phyloP scores from a whole-genome alignment of 257 asterid species.

The Parsonsia alboflavescens region DNA sequence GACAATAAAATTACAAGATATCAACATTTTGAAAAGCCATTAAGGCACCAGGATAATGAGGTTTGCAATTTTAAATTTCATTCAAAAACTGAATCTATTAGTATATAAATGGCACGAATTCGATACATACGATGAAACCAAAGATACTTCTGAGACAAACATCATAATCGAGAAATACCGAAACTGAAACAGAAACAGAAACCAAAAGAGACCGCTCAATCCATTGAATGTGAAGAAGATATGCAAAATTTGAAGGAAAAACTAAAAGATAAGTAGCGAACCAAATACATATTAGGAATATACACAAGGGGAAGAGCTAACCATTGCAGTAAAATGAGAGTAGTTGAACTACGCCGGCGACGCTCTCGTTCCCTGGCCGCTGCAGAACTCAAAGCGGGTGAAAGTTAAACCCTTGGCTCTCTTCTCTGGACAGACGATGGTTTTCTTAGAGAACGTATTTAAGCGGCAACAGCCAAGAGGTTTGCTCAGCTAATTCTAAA shows the following conservation, averaged over 20 bases:
- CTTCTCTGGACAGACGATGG: too few species aligned
- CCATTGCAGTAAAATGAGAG: slow-evolving; percentile 2
- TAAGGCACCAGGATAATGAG: background rate
- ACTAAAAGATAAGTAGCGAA: background rate
- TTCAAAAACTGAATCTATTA: background rate
- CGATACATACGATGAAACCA: background rate
- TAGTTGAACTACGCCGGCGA: background rate
- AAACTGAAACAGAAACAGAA: background rate
- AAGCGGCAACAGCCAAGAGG: too few species aligned
- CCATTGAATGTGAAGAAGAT: background rate
- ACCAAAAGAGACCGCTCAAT: background rate
- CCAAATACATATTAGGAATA: background rate
- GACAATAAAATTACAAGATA: background rate
- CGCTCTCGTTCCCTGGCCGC: background rate
- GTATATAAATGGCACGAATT: background rate
- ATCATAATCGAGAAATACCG: background rate
- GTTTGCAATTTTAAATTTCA: too few species aligned
- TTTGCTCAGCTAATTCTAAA: too few species aligned
- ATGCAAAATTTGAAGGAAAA: too few species aligned
- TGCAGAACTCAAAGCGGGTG: background rate
- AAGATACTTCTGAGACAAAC: background rate
- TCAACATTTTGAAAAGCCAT: background rate
- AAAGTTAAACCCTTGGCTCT: background rate
- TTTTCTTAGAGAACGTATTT: too few species aligned
- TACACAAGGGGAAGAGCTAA: background rate